These are phyloP conservation scores for Rhinocladiella similis DNA, from an alignment of 2,329 filamentous ascomycete species.

Conservation along the genomic window DNA sequence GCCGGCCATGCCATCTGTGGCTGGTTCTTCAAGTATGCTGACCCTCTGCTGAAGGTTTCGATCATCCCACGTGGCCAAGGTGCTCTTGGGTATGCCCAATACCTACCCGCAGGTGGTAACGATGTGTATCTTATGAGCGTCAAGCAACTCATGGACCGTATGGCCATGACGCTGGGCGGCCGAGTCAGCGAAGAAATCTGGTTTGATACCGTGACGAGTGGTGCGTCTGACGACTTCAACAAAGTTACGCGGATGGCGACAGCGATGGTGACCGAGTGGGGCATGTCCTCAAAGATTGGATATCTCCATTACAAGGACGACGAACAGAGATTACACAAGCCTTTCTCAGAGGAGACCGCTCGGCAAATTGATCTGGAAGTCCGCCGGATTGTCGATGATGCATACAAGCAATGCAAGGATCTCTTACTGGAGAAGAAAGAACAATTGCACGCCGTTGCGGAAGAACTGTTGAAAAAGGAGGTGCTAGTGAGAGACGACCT, in stretches of 20 bases:
- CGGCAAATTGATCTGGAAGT: slow-evolving; percentile 91
- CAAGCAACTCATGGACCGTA: slow-evolving; percentile 96
- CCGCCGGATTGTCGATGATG: slow-evolving; percentile 84
- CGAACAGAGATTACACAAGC: slow-evolving; percentile 82
- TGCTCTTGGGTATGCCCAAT: slow-evolving; percentile 93
- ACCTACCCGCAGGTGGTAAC: slow-evolving; percentile 71
- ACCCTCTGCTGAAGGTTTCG: slow-evolving; percentile 95
- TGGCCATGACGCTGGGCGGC: slow-evolving; percentile 98
- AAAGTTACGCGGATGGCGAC: slow-evolving; percentile 96
- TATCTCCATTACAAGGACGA: slow-evolving; percentile 87
- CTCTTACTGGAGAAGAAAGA: slow-evolving; percentile 82
- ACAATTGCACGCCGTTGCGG: slow-evolving; percentile 84
- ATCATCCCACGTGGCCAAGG: slow-evolving; percentile 96
- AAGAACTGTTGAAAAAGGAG: slow-evolving; percentile 91
- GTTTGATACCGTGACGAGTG: slow-evolving; percentile 93
- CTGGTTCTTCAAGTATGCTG: slow-evolving; percentile 96
- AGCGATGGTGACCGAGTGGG: slow-evolving; percentile 98
- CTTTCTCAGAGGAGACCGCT: slow-evolving; percentile 92
- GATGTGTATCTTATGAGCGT: slow-evolving; percentile 96
- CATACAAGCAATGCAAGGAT: slow-evolving; percentile 85
- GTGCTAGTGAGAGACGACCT: slow-evolving; percentile 81
- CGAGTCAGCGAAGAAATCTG: slow-evolving; percentile 95
- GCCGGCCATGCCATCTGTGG: slow-evolving; percentile 97
- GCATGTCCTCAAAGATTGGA: slow-evolving; percentile 93
- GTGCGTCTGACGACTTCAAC: slow-evolving; percentile 95